Evolutionary conservation across 768 basidiomycete species (phyloP).

Genomic region (Suillus paluster): DNA sequence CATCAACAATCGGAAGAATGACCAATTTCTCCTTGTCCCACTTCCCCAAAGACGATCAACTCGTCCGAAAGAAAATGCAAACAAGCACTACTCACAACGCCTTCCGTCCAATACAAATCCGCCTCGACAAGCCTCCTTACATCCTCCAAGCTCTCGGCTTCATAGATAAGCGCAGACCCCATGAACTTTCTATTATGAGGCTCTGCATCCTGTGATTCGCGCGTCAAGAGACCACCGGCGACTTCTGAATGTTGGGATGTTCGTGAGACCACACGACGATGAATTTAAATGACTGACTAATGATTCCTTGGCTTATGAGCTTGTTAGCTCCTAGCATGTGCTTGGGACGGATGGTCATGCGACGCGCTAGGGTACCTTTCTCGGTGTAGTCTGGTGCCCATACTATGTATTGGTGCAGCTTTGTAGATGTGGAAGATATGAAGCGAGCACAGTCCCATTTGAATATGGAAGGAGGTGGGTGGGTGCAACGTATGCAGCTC

Average conservation of each 20-base stretch:
- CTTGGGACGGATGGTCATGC: slow-evolving; percentile 55
- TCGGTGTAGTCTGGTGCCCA: slow-evolving; percentile 72
- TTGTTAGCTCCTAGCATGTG: slow-evolving; percentile 55
- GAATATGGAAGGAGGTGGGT: too few species aligned
- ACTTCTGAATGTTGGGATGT: slow-evolving; percentile 44
- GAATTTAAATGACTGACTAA: slow-evolving; percentile 48
- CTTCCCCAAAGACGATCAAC: slow-evolving; percentile 34
- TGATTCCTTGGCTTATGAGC: slow-evolving; percentile 45
- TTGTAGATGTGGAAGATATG: neutral
- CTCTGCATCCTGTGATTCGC: slow-evolving; percentile 55
- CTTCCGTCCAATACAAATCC: slow-evolving; percentile 47
- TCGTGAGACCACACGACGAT: slow-evolving; percentile 13
- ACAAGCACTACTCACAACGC: slow-evolving; percentile 42
- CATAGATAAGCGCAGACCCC: slow-evolving; percentile 60
- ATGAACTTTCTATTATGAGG: slow-evolving; percentile 57
- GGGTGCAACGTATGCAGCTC: neutral
- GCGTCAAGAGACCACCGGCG: slow-evolving; percentile 61
- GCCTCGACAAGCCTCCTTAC: slow-evolving; percentile 43
- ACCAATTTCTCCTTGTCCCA: slow-evolving; percentile 62
- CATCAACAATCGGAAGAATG: slow-evolving; percentile 49
- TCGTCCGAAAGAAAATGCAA: neutral
- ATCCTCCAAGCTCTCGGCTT: slow-evolving; percentile 56
- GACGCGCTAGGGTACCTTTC: slow-evolving; percentile 56
- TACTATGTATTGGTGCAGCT: slow-evolving; percentile 42
- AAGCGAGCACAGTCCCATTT: neutral